Percentiles rank a stretch among this genome's conserved stretches.
These are phyloP conservation scores for Detonula confervacea DNA, from an alignment of 352 stramenopile species.

Conservation along the genomic window DNA sequence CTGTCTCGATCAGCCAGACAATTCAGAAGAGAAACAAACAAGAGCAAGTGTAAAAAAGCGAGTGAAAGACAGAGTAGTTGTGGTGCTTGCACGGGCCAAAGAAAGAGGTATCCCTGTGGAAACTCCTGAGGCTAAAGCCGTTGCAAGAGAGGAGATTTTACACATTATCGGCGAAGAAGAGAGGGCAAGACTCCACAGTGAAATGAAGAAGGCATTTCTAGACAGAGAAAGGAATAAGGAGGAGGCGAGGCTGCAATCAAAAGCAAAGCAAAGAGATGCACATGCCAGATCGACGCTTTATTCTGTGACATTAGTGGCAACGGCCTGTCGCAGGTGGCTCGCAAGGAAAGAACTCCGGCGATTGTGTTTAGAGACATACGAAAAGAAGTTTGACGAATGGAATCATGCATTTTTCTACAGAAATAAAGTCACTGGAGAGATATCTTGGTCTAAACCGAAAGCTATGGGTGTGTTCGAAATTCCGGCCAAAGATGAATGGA, in stretches of 20 bases:
- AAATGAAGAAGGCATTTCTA: conserved; percentile 42
- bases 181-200: conserved; percentile 20
- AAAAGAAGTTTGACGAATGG: conserved; percentile 47
- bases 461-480: conserved; percentile 55
- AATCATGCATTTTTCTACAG: conserved; percentile 55
- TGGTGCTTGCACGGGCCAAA: conserved; percentile 39
- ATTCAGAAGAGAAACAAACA: conserved; percentile 48
- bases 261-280: conserved; percentile 16
- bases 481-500: conserved; percentile 53
- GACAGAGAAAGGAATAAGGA: conserved; percentile 34
- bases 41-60: conserved; percentile 31
- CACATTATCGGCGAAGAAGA: conserved; percentile 55
- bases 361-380: conserved; percentile 45
- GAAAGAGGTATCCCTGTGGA: conserved; percentile 49
- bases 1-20: conserved; percentile 43
- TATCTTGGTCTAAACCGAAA: conserved; percentile 48
- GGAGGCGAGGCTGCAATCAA: conserved; percentile 16
- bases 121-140: conserved; percentile 36
- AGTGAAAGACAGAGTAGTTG: conserved; percentile 29
- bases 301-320: conserved; percentile 32
- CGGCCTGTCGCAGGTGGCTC: conserved; percentile 49
- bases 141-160: conserved; percentile 51
- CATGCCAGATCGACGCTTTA: conserved; percentile 32
- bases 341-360: conserved; percentile 45
- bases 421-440: conserved; percentile 43